phyloP scores from a whole-genome alignment of 192 early-diverging fungal species.

The Fimicolochytrium jonesii region DNA sequence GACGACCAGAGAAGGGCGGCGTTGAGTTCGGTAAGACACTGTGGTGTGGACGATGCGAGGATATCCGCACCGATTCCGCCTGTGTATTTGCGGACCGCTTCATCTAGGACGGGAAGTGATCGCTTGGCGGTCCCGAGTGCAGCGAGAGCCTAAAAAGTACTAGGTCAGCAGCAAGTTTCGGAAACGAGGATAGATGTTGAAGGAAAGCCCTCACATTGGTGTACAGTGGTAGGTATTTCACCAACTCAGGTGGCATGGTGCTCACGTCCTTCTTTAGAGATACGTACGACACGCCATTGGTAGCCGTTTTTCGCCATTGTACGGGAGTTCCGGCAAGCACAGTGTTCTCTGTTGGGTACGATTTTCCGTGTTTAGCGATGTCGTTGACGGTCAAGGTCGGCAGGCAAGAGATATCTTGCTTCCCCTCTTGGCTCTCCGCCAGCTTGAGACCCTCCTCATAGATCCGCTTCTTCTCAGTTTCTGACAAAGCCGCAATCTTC shows the following conservation, averaged over 20 bases:
- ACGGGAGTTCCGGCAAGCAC: constrained; percentile 49
- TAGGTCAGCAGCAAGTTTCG: constrained; percentile 3
- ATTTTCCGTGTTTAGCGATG: constrained; percentile 60
- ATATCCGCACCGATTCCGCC: constrained; percentile 76
- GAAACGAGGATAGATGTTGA: constrained; percentile 23
- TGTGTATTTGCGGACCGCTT: constrained; percentile 77
- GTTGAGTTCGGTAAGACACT: not conserved
- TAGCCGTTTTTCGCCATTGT: constrained; percentile 73
- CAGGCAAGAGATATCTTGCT: constrained; percentile 75
- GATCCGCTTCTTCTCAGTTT: constrained; percentile 56
- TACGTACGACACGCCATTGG: constrained; percentile 91
- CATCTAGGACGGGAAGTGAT: constrained; percentile 76
- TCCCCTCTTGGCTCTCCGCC: constrained; percentile 62
- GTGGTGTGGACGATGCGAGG: constrained; percentile 36
- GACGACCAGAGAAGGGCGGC: constrained; percentile 33
- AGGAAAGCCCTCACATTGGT: constrained; percentile 47
- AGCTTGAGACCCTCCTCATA: constrained; percentile 64
- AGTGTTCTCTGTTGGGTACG: constrained; percentile 29
- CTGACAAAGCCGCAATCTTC: constrained; percentile 58
- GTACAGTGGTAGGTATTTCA: constrained; percentile 74
- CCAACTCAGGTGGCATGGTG: constrained; percentile 60
- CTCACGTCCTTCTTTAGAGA: constrained; percentile 63
- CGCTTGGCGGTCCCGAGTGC: constrained; percentile 38
- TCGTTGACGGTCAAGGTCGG: constrained; percentile 82
- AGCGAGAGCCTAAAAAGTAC: constrained; percentile 31